These are phyloP conservation scores for Ceratopteris richardii DNA, from an alignment of 75 land plant species.

Conservation along the genomic window DNA sequence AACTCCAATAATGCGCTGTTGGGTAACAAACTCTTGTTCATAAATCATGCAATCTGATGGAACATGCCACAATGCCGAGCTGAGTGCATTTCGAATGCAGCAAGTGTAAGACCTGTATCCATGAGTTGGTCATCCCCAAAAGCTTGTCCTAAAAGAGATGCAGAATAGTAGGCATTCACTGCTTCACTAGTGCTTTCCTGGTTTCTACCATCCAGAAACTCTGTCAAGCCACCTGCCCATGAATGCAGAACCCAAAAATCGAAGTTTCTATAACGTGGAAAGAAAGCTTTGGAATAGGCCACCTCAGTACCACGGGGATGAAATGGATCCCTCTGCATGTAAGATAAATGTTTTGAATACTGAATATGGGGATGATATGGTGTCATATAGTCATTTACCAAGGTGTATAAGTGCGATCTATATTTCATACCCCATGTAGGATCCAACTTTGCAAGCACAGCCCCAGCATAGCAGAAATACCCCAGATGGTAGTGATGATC, in stretches of 20 bases:
- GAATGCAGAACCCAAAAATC: conserved; percentile 86
- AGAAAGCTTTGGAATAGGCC: neutral
- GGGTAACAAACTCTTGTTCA: too few species aligned
- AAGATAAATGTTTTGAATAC: neutral
- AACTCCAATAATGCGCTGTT: too few species aligned
- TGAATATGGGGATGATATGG: neutral
- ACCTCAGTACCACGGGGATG: neutral
- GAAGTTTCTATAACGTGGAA: conserved; percentile 59
- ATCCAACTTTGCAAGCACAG: conserved; percentile 32
- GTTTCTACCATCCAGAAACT: conserved; percentile 83
- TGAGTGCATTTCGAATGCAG: conserved; percentile 53
- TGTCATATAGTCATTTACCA: conserved; percentile 24
- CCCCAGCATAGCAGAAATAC: conserved; percentile 28
- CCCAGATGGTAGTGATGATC: conserved; percentile 35
- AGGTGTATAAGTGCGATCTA: conserved; percentile 16
- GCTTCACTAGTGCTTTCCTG: conserved; percentile 97
- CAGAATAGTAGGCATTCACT: conserved; percentile 81
- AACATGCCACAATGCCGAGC: conserved; percentile 81
- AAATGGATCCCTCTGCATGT: neutral
- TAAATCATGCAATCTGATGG: conserved; percentile 6
- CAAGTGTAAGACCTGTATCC: conserved; percentile 47
- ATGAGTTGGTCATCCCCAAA: conserved; percentile 56
- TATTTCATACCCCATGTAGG: conserved; percentile 15
- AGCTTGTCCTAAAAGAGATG: conserved; percentile 62
- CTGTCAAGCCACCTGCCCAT: conserved; percentile 87